A percentile compares a stretch with the other conserved stretches of the same genome.
These are phyloP conservation scores for Macadamia integrifolia DNA, from an alignment of 164 flowering plant genomes.

Conservation along the genomic window DNA sequence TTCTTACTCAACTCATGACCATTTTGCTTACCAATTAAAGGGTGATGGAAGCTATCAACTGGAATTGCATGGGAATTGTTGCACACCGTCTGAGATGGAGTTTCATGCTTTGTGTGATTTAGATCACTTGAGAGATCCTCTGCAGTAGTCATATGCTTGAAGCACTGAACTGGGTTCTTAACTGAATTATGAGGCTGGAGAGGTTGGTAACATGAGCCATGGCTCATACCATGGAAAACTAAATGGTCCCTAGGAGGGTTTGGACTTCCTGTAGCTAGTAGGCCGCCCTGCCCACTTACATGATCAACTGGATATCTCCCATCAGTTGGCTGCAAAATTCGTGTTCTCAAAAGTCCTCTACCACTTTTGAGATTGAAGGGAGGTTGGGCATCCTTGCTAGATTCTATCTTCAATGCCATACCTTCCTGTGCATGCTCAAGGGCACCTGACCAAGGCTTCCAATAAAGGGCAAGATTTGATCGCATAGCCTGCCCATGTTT, in stretches of 20 bases:
- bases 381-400: constrained; percentile 4
- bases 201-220: background rate
- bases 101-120: background rate
- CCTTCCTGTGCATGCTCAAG: constrained; percentile 3
- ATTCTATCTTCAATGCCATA: background rate
- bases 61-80: constrained; percentile 5
- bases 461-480: background rate
- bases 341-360: constrained; percentile 4
- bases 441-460: constrained; percentile 5
- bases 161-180: background rate
- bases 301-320: background rate
- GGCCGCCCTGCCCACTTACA: background rate
- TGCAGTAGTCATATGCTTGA: background rate
- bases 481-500: constrained; percentile 17
- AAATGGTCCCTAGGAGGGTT: background rate
- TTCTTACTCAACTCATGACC: background rate
- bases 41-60: background rate
- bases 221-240: background rate
- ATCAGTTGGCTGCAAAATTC: constrained; percentile 2
- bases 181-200: background rate
- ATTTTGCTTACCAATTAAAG: background rate
- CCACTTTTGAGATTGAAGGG: constrained; percentile 1
- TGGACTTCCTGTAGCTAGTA: background rate
- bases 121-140: constrained; percentile 7
- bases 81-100: background rate